Base-by-base conservation (phyloP, 2,329 filamentous ascomycete species). In the Aureobasidium melanogenum region DNA sequence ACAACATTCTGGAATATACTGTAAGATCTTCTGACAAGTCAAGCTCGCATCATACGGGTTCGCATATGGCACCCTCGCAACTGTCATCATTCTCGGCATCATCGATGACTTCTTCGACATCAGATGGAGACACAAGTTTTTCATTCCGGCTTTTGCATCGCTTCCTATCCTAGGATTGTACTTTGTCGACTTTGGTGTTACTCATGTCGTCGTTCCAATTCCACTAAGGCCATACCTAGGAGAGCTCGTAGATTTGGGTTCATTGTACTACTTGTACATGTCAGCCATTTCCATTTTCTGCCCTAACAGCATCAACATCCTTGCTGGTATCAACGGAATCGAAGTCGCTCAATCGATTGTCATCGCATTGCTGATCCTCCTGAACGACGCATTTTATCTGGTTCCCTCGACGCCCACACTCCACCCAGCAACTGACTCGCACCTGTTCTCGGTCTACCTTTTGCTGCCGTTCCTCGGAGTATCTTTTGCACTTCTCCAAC, bases 281-380 rank as follows among this genome's bases (percentile, higher is more conserved):
- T 90, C 91, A 57, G 88, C 89, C 61, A 84, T 99, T 67, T 89
- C 93, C 72, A 99, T 99, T 74, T 99, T 99, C 79, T 96, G 91
- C 67, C 92, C 94, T 7, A 97, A 99, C 77, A 91, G 91, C 74
- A 99, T 99, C 83, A 99, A 99, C 79, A 99, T 99, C 77, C 80
- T 99, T n/a, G 94, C 94, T 0, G 94, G 94, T n/a, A 90, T 99
- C 75, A 99, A 99, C 74, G 94, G 94, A 60, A 94, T 99, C 72
- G 94, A 99, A 74, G 94, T 97, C 60, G 86, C 88, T 12, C 94
- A 99, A 76, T 97, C 91, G 63, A 80, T 99, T 64, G 89, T 96
- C 65, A 90, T 99, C 71, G 93, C 92, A 28, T 74, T 86, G 58
- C 82, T 97, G 55, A 84, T 99, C 66, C 84, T 88, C 63, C 77